Conservation (phyloP, 139 green algal genomes). For the Closterium sp. region DNA sequence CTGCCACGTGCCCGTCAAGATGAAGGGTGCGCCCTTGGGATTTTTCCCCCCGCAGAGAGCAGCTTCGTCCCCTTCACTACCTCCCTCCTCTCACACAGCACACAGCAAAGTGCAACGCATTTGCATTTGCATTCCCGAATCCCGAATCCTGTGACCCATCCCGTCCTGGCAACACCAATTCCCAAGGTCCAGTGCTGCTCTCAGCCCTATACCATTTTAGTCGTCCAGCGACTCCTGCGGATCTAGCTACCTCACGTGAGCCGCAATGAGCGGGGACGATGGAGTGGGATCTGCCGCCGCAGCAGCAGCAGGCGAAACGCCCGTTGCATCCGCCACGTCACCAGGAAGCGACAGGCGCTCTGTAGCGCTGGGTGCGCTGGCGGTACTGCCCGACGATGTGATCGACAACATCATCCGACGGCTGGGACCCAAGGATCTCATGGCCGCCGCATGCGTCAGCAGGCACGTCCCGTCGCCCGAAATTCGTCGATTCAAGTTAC, state of each 20-base stretch:
- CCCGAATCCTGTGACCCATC: too few relatives aligned
- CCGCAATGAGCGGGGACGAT: not conserved
- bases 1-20: not conserved
- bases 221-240: too few relatives aligned
- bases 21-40: not conserved
- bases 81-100: too few relatives aligned
- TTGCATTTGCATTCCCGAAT: too few relatives aligned
- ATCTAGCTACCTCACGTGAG: not conserved
- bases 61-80: too few relatives aligned
- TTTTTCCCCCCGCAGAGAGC: too few relatives aligned
- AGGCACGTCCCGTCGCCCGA: not conserved
- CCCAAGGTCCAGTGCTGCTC: too few relatives aligned
- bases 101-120: too few relatives aligned
- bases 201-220: too few relatives aligned
- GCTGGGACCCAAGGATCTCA: not conserved
- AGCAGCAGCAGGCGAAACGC: not conserved
- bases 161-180: too few relatives aligned
- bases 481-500: not conserved
- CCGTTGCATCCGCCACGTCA: not conserved
- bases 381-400: slow-evolving; percentile 19
- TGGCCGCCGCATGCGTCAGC: not conserved
- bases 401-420: slow-evolving; percentile 10
- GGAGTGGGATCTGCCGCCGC: not conserved
- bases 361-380: slow-evolving; percentile 10
- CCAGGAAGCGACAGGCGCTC: not conserved